Evolutionary conservation across 768 basidiomycete genomes (phyloP).

Genomic region (Lactarius evosmus): DNA sequence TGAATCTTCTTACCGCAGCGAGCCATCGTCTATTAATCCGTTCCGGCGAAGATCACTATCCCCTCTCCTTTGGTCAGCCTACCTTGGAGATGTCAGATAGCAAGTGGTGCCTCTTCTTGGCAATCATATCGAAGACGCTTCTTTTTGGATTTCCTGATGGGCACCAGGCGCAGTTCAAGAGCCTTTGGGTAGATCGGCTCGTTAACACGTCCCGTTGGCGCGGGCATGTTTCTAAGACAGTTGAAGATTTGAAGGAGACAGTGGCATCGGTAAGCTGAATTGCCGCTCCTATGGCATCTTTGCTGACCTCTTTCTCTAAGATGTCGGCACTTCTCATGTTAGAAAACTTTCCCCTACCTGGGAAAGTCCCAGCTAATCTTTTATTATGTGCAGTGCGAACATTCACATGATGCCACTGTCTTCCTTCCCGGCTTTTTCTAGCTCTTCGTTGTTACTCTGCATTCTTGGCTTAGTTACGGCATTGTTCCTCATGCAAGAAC

Average conservation of each 20-base stretch:
- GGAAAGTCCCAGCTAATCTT: neutral
- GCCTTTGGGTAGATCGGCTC: neutral
- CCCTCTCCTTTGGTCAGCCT: constrained; percentile 6
- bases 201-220: neutral
- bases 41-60: constrained; percentile 12
- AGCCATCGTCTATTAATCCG: constrained; percentile 15
- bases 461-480: neutral
- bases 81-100: neutral
- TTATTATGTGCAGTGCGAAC: neutral
- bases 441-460: neutral
- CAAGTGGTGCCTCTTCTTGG: constrained; percentile 3
- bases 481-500: neutral
- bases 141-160: neutral
- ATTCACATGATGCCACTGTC: neutral
- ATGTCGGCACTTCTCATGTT: neutral
- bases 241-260: neutral
- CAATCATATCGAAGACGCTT: constrained; percentile 3
- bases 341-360: neutral
- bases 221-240: neutral
- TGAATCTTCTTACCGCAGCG: neutral
- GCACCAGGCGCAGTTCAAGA: neutral
- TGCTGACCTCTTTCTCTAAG: neutral
- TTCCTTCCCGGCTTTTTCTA: neutral
- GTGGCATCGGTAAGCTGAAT: neutral
- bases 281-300: neutral